Conservation (phyloP, 2,329 filamentous ascomycete species). For the Gremmenia infestans region DNA sequence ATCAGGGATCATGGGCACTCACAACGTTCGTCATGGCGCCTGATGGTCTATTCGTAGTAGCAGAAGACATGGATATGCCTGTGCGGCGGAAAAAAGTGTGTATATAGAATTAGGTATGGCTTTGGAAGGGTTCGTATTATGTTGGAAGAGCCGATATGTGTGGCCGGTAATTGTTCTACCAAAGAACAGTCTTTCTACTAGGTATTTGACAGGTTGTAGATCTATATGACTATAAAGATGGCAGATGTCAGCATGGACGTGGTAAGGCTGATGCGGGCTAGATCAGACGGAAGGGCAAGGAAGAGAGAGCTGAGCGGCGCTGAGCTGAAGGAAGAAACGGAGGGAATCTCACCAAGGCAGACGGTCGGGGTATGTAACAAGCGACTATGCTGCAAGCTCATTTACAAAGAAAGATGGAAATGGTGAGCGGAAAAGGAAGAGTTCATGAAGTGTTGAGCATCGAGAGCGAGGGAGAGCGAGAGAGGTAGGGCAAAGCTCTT, state of each 20-base stretch:
- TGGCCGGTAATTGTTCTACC: slow-evolving; percentile 16
- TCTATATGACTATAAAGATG: slow-evolving; percentile 32
- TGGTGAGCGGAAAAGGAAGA: slow-evolving; percentile 12
- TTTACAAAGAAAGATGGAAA: slow-evolving; percentile 29
- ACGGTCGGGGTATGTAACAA: slow-evolving; percentile 29
- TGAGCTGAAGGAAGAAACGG: slow-evolving; percentile 8
- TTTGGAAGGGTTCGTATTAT: slow-evolving; percentile 17
- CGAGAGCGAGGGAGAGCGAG: slow-evolving; percentile 25
- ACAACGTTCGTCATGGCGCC: slow-evolving; percentile 36
- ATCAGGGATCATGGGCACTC: slow-evolving; percentile 32
- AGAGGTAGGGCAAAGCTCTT: slow-evolving; percentile 22
- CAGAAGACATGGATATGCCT: slow-evolving; percentile 32
- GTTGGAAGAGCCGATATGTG: slow-evolving; percentile 16
- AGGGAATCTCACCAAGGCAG: slow-evolving; percentile 26
- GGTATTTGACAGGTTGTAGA: slow-evolving; percentile 30
- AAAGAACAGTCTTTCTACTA: slow-evolving; percentile 23
- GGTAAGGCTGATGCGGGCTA: slow-evolving; percentile 28
- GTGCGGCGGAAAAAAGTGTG: slow-evolving; percentile 28
- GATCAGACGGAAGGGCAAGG: slow-evolving; percentile 8
- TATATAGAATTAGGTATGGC: slow-evolving; percentile 9
- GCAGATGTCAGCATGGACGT: slow-evolving; percentile 29
- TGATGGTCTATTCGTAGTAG: slow-evolving; percentile 31
- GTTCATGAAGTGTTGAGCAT: slow-evolving; percentile 28
- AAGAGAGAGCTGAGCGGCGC: slow-evolving; percentile 22
- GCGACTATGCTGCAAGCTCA: slow-evolving; percentile 28